Evolutionary conservation across 169 alveolate genomes (phyloP).

Genomic region (Cyclospora cayetanensis): DNA sequence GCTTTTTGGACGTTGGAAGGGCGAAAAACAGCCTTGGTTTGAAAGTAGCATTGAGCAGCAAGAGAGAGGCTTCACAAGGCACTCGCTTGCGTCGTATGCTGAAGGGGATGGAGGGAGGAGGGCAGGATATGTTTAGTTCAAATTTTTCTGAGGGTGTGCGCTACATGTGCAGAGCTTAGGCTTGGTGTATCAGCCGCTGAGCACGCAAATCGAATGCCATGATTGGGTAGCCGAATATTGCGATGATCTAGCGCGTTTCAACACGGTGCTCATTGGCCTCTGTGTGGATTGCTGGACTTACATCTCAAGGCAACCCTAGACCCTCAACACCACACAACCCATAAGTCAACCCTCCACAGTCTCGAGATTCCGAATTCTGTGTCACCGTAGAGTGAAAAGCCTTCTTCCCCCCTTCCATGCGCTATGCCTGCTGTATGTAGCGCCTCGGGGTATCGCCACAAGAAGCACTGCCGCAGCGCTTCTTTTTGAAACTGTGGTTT

Average conservation of each 20-base stretch:
- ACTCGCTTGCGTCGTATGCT: too few relatives aligned
- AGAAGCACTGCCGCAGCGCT: too few relatives aligned
- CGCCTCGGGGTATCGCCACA: too few relatives aligned
- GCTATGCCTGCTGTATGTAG: too few relatives aligned
- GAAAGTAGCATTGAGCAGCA: too few relatives aligned
- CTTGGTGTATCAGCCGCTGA: slow-evolving; percentile 89
- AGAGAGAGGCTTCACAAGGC: too few relatives aligned
- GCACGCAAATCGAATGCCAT: slow-evolving; percentile 96
- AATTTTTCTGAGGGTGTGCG: neutral
- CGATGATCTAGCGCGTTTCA: slow-evolving; percentile 84
- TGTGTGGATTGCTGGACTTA: slow-evolving; percentile 96
- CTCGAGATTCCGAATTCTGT: too few relatives aligned
- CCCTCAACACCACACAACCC: slow-evolving; percentile 17
- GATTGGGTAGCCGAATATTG: slow-evolving; percentile 90
- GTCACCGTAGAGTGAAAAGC: too few relatives aligned
- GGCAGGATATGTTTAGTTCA: neutral
- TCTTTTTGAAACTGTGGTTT: too few relatives aligned
- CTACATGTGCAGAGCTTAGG: slow-evolving; percentile 79
- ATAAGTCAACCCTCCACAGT: neutral
- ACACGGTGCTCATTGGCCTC: slow-evolving; percentile 90
- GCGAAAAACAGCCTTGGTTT: neutral
- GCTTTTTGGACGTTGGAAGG: too few relatives aligned
- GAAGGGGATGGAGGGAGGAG: too few relatives aligned
- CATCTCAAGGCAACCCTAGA: slow-evolving; percentile 79
- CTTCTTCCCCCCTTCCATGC: neutral